These are phyloP conservation scores for Ogataea philodendri DNA, from an alignment of 805 yeast species.

Conservation along the genomic window DNA sequence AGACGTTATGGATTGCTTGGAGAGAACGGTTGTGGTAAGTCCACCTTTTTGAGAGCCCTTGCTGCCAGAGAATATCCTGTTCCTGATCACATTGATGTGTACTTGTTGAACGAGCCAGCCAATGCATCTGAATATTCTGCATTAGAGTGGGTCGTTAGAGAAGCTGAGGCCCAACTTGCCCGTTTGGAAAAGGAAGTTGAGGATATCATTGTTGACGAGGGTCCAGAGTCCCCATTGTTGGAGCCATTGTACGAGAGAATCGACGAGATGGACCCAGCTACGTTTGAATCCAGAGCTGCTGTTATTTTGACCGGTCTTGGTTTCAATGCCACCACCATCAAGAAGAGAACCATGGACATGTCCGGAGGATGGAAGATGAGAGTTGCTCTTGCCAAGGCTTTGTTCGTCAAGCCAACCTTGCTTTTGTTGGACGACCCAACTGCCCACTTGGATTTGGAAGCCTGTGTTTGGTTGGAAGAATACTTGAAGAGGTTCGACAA, in stretches of 20 bases:
- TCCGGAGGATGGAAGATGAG: conserved; percentile 99
- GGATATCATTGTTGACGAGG: conserved; percentile 82
- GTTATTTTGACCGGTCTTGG: conserved; percentile 95
- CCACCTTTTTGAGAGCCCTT: conserved; percentile 87
- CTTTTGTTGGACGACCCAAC: conserved; percentile 97
- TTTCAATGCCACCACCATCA: conserved; percentile 81
- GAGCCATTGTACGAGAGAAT: conserved; percentile 93
- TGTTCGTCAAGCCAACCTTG: conserved; percentile 96
- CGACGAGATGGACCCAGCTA: conserved; percentile 92
- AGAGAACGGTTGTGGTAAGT: conserved; percentile 98
- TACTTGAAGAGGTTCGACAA: conserved; percentile 93
- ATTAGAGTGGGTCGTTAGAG: conserved; percentile 92
- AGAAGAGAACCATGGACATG: conserved; percentile 96
- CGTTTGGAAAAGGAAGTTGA: conserved; percentile 90
- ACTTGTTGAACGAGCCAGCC: conserved; percentile 95
- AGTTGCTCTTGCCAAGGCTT: conserved; percentile 96
- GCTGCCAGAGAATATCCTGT: conserved; percentile 97
- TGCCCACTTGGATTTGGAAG: conserved; percentile 98
- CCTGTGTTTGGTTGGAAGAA: conserved; percentile 99
- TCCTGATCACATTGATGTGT: conserved; percentile 88
- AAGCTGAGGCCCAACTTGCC: conserved; percentile 91
- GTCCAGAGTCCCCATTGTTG: conserved; percentile 85
- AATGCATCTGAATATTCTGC: conserved; percentile 91
- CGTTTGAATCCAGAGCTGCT: conserved; percentile 96
- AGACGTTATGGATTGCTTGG: conserved; percentile 97